phyloP scores from a whole-genome alignment of 805 yeast species.

The Candida schatavii region DNA sequence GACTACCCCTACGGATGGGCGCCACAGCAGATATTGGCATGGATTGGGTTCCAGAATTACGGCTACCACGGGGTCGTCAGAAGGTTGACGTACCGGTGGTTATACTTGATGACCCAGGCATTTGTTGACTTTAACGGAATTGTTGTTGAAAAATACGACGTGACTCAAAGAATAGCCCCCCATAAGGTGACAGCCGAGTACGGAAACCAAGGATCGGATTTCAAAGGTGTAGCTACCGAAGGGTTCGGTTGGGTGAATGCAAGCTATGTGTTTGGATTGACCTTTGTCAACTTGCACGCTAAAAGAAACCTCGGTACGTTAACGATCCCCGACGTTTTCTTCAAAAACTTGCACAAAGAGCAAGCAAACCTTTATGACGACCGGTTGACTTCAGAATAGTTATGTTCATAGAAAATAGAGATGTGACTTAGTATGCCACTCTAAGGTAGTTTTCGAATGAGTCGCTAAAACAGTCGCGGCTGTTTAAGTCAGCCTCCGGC shows the following conservation, averaged over 20 bases:
- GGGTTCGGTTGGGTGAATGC: conserved; percentile 99
- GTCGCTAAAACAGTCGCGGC: too few relatives aligned
- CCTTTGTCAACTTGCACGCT: conserved; percentile 63
- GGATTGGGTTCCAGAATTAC: conserved; percentile 80
- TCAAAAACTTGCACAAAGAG: conserved; percentile 41
- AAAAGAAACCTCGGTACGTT: conserved; percentile 76
- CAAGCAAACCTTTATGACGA: conserved; percentile 29
- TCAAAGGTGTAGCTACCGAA: conserved; percentile 90
- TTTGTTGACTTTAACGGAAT: conserved; percentile 92
- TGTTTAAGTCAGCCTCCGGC: too few relatives aligned
- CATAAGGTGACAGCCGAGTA: conserved; percentile 94
- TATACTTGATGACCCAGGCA: conserved; percentile 82
- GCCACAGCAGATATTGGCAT: conserved; percentile 92
- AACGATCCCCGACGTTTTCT: conserved; percentile 67
- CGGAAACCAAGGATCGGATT: conserved; percentile 93
- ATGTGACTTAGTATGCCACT: too few relatives aligned
- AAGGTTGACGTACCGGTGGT: conserved; percentile 82
- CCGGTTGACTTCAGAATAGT: neutral
- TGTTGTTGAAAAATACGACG: conserved; percentile 94
- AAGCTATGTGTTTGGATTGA: conserved; percentile 70
- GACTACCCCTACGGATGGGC: conserved; percentile 99
- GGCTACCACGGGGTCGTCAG: conserved; percentile 64
- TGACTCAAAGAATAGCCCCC: conserved; percentile 76
- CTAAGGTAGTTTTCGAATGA: too few relatives aligned
- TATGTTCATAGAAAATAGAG: too few relatives aligned